phyloP scores from a whole-genome alignment of 2,329 filamentous ascomycete genomes.

The Plenodomus lindquistii region DNA sequence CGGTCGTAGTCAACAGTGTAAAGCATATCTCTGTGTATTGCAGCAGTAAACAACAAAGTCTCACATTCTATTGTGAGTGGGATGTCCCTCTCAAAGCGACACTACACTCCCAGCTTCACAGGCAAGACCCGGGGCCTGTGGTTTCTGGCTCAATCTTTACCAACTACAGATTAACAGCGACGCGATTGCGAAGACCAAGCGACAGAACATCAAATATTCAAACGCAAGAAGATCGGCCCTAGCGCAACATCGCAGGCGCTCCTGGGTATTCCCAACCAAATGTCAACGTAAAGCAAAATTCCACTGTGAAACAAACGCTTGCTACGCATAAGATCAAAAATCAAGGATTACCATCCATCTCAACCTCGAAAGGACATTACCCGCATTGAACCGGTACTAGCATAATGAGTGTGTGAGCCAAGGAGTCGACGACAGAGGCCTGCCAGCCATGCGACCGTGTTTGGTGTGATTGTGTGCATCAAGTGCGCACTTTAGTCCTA shows the following conservation, averaged over 20 bases:
- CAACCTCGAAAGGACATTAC: not conserved
- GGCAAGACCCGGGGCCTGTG: not conserved
- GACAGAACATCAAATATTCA: not conserved
- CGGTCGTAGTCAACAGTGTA: too few relatives aligned
- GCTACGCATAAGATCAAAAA: not conserved
- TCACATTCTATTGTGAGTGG: too few relatives aligned
- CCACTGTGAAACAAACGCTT: not conserved
- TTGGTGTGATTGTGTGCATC: not conserved
- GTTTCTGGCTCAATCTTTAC: not conserved
- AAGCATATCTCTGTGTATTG: too few relatives aligned
- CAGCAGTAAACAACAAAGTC: too few relatives aligned
- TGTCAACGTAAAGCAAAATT: not conserved
- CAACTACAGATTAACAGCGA: not conserved
- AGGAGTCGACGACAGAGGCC: not conserved
- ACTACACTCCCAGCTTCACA: too few relatives aligned
- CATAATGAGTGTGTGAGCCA: not conserved
- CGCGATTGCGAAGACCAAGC: not conserved
- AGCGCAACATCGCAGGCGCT: not conserved
- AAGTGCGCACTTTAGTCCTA: not conserved
- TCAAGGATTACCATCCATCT: not conserved
- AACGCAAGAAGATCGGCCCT: not conserved
- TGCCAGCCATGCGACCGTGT: not conserved
- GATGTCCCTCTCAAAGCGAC: not conserved
- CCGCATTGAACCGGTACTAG: not conserved
- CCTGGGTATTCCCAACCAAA: not conserved